Conservation (phyloP, 345 rosid genomes). For the Camelina laxa region DNA sequence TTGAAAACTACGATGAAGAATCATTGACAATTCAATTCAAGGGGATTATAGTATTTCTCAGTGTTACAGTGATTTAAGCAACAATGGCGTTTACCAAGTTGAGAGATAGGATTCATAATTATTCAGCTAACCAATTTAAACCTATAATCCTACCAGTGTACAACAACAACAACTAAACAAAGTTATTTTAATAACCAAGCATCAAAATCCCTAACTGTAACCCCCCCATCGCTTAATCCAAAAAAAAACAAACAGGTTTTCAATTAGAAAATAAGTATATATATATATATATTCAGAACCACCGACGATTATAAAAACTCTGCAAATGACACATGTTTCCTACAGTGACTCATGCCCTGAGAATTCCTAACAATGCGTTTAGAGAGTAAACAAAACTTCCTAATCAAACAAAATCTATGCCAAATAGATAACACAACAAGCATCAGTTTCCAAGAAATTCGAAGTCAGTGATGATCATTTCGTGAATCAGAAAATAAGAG, state of each 20-base stretch:
- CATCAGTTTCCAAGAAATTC: neutral
- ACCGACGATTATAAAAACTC: neutral
- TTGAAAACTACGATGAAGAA: neutral
- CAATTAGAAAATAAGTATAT: neutral
- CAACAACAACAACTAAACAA: neutral
- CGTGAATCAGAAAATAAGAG: neutral
- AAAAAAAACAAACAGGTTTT: neutral
- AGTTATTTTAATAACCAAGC: neutral
- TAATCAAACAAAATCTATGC: no score
- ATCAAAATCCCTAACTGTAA: neutral
- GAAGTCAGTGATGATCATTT: neutral
- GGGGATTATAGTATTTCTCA: neutral
- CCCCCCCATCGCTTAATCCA: neutral
- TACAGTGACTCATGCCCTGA: no score
- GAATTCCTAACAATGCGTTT: no score
- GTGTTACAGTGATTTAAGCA: neutral
- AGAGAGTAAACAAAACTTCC: no score
- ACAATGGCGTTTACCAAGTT: neutral
- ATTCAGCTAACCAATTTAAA: neutral
- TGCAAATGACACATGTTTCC: neutral
- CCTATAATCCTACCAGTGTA: neutral
- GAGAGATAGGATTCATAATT: neutral
- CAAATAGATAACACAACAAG: neutral
- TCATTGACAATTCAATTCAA: neutral
- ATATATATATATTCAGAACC: no score